Conservation (phyloP, 495 filamentous ascomycete genomes). For the Diplogelasinospora grovesii region DNA sequence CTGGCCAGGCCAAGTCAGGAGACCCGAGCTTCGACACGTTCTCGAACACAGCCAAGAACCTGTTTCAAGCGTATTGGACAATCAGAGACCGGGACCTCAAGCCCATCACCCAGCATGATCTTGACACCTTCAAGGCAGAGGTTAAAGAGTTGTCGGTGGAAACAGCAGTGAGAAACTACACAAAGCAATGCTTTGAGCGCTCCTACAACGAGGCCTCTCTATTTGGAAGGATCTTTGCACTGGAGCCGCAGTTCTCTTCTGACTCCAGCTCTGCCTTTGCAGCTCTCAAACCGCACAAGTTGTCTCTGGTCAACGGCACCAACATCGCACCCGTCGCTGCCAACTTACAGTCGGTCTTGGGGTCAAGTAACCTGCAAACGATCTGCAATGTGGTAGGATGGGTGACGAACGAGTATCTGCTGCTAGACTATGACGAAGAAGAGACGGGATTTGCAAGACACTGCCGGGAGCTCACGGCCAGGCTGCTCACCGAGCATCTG, state of each 20-base stretch:
- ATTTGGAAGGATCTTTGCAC: conserved; percentile 41
- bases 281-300: conserved; percentile 32
- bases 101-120: conserved; percentile 47
- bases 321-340: conserved; percentile 42
- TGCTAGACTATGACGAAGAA: conserved; percentile 66
- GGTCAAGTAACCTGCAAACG: conserved; percentile 35
- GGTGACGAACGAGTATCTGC: conserved; percentile 72
- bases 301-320: conserved; percentile 34
- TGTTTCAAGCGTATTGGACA: conserved; percentile 38
- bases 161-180: conserved; percentile 40
- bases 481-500: conserved; percentile 43
- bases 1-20: conserved; percentile 48
- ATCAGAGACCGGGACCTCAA: conserved; percentile 44
- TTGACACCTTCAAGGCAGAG: conserved; percentile 43
- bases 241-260: conserved; percentile 39
- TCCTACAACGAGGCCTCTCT: conserved; percentile 42
- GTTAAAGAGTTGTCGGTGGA: conserved; percentile 37
- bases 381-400: conserved; percentile 75
- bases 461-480: conserved; percentile 59
- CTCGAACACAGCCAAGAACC: conserved; percentile 51
- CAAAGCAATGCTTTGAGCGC: conserved; percentile 45
- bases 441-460: conserved; percentile 67
- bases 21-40: conserved; percentile 48
- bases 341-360: conserved; percentile 37
- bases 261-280: conserved; percentile 38